Base-by-base conservation (phyloP, 2,329 filamentous ascomycete genomes). In the Calonectria pseudoturangicola region DNA sequence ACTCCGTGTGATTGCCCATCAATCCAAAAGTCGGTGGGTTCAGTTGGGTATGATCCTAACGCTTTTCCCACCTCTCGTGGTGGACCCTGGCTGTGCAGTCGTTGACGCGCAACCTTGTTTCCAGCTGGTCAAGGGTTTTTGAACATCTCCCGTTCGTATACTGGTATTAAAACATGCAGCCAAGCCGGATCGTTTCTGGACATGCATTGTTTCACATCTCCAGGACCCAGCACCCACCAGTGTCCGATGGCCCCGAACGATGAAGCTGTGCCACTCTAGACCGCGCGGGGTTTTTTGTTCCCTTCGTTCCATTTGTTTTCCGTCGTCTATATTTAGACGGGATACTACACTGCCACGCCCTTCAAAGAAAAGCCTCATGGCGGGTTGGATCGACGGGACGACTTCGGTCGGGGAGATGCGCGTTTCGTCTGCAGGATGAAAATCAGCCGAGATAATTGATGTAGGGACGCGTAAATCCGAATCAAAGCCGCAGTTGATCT, bases 181-280 rank as follows among this genome's bases (percentile, higher is more conserved):
- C 45, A 48, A 48, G 45, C 21, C 45, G 10, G n/a, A 25, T 48
- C n/a, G 8, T 25, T 21, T 48, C 45, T 48, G 10, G 45, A 2
- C n/a, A 21, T 48, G 45, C 45, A 25, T 48, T 48, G n/a, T 48
- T 48, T 48, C 45, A 48, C n/a, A 48, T 48, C n/a, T 48, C 9
- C 45, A 48, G 21, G 21, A 6, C 21, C 45, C n/a, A 25, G 45
- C n/a, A 25, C n/a, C 9, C 9, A 48, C 45, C n/a, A 4, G 45
- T 48, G 45, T 48, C n/a, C 4, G n/a, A 48, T 9, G 45, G 13
- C n/a, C 45, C 9, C 21, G 10, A 21, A 36, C 21, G 18, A 48
- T 4, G n/a, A 36, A 36, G 33, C 45, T 12, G 45, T 48, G 45
- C 45, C n/a, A 12, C n/a, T 21, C 3, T 21, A 2, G 8, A 25